These are phyloP conservation scores for Panellus pusillus DNA, from an alignment of 768 basidiomycete species.

Conservation along the genomic window DNA sequence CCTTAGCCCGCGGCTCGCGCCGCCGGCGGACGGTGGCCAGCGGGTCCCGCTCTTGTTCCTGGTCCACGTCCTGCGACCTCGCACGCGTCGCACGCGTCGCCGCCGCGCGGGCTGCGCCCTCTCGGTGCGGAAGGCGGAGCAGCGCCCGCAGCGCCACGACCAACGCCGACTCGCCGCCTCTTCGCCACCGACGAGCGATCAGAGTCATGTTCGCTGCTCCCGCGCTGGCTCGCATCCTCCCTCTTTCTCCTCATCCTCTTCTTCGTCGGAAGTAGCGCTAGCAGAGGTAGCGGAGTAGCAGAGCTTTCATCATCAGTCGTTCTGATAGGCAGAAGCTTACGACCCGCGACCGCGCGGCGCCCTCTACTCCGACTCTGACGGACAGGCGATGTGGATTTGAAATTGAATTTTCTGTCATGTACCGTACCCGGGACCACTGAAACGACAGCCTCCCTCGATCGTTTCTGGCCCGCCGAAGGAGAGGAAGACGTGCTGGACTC, in stretches of 20 bases:
- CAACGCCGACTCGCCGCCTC: slow-evolving; percentile 4
- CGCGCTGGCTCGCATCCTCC: not conserved
- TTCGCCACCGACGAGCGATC: slow-evolving; percentile 8
- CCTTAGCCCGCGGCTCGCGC: not conserved
- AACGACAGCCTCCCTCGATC: slow-evolving; percentile 4
- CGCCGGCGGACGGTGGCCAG: not conserved
- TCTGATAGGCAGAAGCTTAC: not conserved
- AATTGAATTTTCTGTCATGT: too few relatives aligned
- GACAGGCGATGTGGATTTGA: too few relatives aligned
- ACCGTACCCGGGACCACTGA: not conserved
- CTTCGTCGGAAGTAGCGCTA: slow-evolving; percentile 1
- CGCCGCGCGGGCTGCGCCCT: slow-evolving; percentile 11
- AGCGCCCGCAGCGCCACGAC: not conserved
- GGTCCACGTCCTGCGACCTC: not conserved
- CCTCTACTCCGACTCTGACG: too few relatives aligned
- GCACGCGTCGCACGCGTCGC: slow-evolving; percentile 5
- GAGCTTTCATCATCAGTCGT: slow-evolving; percentile 10
- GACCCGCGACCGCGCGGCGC: too few relatives aligned
- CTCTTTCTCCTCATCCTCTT: not conserved
- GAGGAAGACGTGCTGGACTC: not conserved
- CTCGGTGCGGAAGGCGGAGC: not conserved
- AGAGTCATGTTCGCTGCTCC: slow-evolving; percentile 1
- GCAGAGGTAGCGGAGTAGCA: not conserved
- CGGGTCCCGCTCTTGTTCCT: not conserved
- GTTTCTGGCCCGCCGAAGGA: slow-evolving; percentile 7